Evolutionary conservation across 495 filamentous ascomycete genomes (phyloP).

Genomic region (Clavariopsis aquatica): DNA sequence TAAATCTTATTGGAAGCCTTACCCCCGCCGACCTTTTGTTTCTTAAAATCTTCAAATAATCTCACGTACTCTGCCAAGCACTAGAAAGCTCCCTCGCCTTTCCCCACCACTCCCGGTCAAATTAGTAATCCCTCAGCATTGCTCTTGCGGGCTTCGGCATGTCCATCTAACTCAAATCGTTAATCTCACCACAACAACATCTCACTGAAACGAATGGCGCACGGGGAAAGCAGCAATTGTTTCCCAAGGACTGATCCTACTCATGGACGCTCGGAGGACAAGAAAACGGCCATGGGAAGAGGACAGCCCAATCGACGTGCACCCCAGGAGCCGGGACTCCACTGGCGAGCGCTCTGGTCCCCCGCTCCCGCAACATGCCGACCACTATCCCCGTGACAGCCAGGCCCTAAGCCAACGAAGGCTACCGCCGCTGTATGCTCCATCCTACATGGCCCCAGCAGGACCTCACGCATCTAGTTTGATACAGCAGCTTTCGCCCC

Average conservation of each 20-base stretch:
- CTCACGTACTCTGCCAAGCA: slow-evolving; percentile 11
- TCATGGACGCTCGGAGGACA: slow-evolving; percentile 35
- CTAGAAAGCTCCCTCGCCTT: slow-evolving; percentile 12
- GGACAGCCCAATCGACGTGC: slow-evolving; percentile 18
- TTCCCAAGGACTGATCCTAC: slow-evolving; percentile 27
- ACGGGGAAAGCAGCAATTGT: slow-evolving; percentile 17
- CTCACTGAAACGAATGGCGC: slow-evolving; percentile 34
- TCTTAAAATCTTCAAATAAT: slow-evolving; percentile 15
- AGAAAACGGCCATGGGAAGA: slow-evolving; percentile 40
- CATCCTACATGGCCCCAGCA: slow-evolving; percentile 27
- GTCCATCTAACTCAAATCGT: slow-evolving; percentile 17
- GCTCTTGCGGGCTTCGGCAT: slow-evolving; percentile 16
- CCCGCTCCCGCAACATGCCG: slow-evolving; percentile 37
- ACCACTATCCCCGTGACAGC: slow-evolving; percentile 29
- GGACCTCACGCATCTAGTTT: slow-evolving; percentile 2
- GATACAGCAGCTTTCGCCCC: slow-evolving; percentile 16
- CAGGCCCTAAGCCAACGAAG: slow-evolving; percentile 26
- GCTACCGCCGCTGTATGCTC: slow-evolving; percentile 33
- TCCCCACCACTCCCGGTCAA: slow-evolving; percentile 19
- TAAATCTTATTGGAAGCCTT: neutral
- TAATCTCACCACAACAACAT: slow-evolving; percentile 19
- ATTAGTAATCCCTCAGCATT: slow-evolving; percentile 36
- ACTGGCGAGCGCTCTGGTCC: slow-evolving; percentile 14
- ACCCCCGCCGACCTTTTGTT: neutral
- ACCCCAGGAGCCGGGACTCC: slow-evolving; percentile 17